Base-by-base conservation (phyloP, 805 yeast genomes). In the Diddensiella caesifluorescens region DNA sequence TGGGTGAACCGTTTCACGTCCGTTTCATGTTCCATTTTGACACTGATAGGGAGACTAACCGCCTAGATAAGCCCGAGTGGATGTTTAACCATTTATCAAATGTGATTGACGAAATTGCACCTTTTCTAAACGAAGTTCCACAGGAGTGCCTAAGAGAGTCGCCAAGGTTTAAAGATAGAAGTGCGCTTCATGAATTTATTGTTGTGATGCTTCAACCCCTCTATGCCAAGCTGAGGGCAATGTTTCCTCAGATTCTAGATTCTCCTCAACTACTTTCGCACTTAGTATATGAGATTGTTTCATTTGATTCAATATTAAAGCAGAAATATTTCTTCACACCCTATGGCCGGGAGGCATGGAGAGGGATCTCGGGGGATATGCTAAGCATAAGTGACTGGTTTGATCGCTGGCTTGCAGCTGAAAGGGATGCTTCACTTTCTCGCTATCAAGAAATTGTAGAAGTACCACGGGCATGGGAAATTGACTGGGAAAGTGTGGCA, bases 1-100 rank as follows among this genome's bases (percentile, higher is more conserved):
- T 83, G 22, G 56, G 74, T 2, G 57, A 61, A 20, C 73, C 75
- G 1, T 64, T 80, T 22, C 61, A 63, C 5, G 50, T 67, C 9
- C 67, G 83, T 31, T 77, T 83, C 54, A 62, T 67, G 30, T 83
- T 63, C 60, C 86, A 83, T 55, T 83, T 82, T 53, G 72, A 73
- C 37, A 64, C 73, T 3, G 62, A 69, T 22, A 64, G 60, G 29
- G 82, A 79, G 25, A 82, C 89, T 0, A 80, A 80, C 52, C 71
- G 76, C 34, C 53, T 75, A 20, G 79, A 80, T 44, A 77, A 77
- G 52, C 89, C 90, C 1, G 89, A 83, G 55, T 82, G 86, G 81
- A 73, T 79, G 3, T 69, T 81, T 45, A 60, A 64, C 13, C 81
- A 71, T 51, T 55, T 74, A 21, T 36, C 52, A 22, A 49, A 51